A percentile compares a stretch with the other conserved stretches of the same genome.
These are phyloP conservation scores for Trametes hirsuta DNA, from an alignment of 1,284 basidiomycete genomes.

Conservation along the genomic window DNA sequence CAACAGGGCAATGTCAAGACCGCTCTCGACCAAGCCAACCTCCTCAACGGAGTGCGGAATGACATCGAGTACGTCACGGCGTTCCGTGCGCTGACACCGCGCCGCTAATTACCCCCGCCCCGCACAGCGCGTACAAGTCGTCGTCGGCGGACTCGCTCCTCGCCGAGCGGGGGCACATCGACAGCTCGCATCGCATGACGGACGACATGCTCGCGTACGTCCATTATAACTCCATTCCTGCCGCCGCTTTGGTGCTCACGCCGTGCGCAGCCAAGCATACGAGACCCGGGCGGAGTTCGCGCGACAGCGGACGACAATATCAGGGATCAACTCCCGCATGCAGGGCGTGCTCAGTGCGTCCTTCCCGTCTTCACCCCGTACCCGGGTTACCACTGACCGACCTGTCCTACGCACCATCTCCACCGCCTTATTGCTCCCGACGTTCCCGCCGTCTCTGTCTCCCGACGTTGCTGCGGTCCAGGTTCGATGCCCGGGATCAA, in stretches of 20 bases:
- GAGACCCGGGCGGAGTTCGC: slow-evolving; percentile 95
- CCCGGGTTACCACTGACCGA: slow-evolving; percentile 1
- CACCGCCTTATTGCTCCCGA: background rate
- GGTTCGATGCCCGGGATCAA: slow-evolving; percentile 94
- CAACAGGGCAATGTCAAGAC: slow-evolving; percentile 77
- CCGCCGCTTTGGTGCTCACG: background rate
- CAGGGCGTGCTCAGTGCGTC: slow-evolving; percentile 76
- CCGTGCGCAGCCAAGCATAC: slow-evolving; percentile 83
- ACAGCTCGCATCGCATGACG: slow-evolving; percentile 93
- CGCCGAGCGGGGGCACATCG: slow-evolving; percentile 87
- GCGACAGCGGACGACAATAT: slow-evolving; percentile 79
- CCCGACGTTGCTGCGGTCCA: slow-evolving; percentile 33
- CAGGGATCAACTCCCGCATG: slow-evolving; percentile 85
- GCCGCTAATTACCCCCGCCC: background rate
- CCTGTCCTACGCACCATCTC: background rate
- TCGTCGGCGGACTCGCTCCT: slow-evolving; percentile 87
- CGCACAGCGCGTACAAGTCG: slow-evolving; percentile 81
- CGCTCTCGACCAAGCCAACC: slow-evolving; percentile 84
- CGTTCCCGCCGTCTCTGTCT: background rate
- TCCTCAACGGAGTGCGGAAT: slow-evolving; percentile 90
- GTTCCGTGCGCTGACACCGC: background rate
- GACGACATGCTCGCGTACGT: slow-evolving; percentile 89
- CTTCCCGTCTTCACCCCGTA: background rate
- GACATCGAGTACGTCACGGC: slow-evolving; percentile 82
- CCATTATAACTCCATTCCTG: background rate